Base-by-base conservation (phyloP, 2,329 filamentous ascomycete genomes). In the Diaporthe sp. region DNA sequence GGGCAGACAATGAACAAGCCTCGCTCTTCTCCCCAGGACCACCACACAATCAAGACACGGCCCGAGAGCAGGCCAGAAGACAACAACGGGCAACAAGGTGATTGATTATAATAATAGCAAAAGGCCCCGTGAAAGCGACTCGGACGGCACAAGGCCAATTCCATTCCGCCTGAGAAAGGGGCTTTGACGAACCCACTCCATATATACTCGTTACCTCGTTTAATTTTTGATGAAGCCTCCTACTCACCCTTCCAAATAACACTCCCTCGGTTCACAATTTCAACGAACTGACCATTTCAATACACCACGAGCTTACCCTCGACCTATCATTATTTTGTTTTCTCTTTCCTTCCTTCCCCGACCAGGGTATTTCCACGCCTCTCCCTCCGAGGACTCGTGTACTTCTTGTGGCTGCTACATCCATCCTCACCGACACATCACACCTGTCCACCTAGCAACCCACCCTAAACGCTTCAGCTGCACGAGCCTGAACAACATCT, bases 171-270 rank as follows among this genome's bases (percentile, higher is more conserved):
- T 67, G 61, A 22, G 64, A 68, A 68, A 68, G 64, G 64, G 64
- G 64, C 64, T 68, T 40, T 68, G 64, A 68, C 30, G 64, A 68
- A 54, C 33, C 64, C 64, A 68, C 64, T 54, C 64, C 64, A 68
- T 68, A 68, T 68, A 68, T 68, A 68, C 64, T 68, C 64, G 64
- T 40, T 68, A 68, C 64, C 47, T 68, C 64, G 47, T 68, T 54
- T 68, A 68, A 68, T 68, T 68, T 54, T 68, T 68, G 64, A 54
- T 54, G 64, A 68, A 54, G 64, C 64, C 47, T 45, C 54, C 47
- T 33, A 33, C 19, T n/a, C 64, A 54, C 64, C 64, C 64, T 68
- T 25, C 64, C 64, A 68, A 68, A 68, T 54, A 68, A 54, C 47
- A 68, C 47, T 22, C 47, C 33, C 33, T 54, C 64, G 47, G 47